Evolutionary conservation across 176 grass and related monocot species (phyloP).

Genomic region (Oryza officinalis): DNA sequence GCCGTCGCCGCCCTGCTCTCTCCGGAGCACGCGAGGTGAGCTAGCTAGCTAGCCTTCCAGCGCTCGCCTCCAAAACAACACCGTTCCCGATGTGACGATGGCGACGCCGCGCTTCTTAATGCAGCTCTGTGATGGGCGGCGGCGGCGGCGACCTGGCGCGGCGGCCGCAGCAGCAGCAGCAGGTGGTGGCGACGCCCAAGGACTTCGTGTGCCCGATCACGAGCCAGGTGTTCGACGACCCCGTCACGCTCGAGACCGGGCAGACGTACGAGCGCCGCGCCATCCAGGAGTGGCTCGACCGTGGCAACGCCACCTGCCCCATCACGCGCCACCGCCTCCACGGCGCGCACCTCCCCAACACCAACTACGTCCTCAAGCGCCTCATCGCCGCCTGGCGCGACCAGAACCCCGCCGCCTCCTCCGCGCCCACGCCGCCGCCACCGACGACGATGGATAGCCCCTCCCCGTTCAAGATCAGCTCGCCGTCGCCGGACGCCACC

Average conservation of each 20-base stretch:
- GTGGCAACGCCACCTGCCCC: slow-evolving; percentile 66
- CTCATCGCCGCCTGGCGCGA: slow-evolving; percentile 62
- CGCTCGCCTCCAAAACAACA: neutral
- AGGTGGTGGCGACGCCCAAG: slow-evolving; percentile 46
- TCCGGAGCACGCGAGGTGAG: slow-evolving; percentile 43
- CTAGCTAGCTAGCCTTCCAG: neutral
- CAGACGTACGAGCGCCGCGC: slow-evolving; percentile 78
- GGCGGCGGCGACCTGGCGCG: neutral
- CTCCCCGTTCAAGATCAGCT: slow-evolving; percentile 26
- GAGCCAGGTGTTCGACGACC: slow-evolving; percentile 68
- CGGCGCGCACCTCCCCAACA: slow-evolving; percentile 53
- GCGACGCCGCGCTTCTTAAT: neutral
- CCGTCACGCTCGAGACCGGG: slow-evolving; percentile 67
- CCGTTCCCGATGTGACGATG: neutral
- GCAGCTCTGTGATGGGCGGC: slow-evolving; percentile 19
- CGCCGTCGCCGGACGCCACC: slow-evolving; percentile 40
- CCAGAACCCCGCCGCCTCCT: slow-evolving; percentile 34
- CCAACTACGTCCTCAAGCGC: slow-evolving; percentile 78
- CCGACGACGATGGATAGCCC: slow-evolving; percentile 23
- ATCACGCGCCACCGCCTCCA: slow-evolving; percentile 64
- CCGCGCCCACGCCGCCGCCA: neutral
- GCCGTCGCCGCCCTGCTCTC: slow-evolving; percentile 3
- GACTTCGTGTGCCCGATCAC: slow-evolving; percentile 82
- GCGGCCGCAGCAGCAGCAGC: neutral
- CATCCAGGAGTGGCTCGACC: slow-evolving; percentile 74